Conservation (phyloP, 495 filamentous ascomycete genomes). For the Xeromyces bisporus region DNA sequence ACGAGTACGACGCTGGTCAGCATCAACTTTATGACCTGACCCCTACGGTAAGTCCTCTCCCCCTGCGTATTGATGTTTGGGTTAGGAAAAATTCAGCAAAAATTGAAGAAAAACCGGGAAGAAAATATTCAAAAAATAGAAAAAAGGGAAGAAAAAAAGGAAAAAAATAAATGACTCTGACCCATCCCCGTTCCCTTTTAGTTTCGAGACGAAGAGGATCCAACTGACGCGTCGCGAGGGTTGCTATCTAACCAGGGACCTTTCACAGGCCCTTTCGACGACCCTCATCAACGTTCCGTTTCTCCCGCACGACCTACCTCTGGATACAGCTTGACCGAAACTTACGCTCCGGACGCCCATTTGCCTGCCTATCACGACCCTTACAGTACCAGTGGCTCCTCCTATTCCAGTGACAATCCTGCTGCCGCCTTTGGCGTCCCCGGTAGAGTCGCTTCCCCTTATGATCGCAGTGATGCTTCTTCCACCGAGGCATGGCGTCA, state of each 20-base stretch:
- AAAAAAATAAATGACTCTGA: too few species aligned
- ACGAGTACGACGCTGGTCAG: conserved; percentile 37
- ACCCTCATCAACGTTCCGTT: conserved; percentile 38
- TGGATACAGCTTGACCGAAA: conserved; percentile 81
- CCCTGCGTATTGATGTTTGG: too few species aligned
- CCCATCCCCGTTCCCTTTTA: too few species aligned
- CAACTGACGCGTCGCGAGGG: conserved; percentile 60
- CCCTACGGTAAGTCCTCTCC: conserved; percentile 45
- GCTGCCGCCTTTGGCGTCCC: conserved; percentile 38
- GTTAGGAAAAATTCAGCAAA: too few species aligned
- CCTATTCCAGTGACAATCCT: conserved; percentile 36
- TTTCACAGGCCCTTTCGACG: conserved; percentile 53
- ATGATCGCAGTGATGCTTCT: conserved; percentile 51
- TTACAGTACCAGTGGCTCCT: conserved; percentile 37
- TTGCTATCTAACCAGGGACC: conserved; percentile 53
- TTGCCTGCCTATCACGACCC: conserved; percentile 38
- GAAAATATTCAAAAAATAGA: too few species aligned
- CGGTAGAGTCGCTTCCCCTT: conserved; percentile 41
- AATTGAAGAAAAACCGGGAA: too few species aligned
- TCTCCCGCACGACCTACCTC: conserved; percentile 39
- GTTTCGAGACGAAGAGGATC: conserved; percentile 30
- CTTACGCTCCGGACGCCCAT: conserved; percentile 50
- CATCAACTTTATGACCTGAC: conserved; percentile 54
- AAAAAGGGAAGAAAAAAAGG: too few species aligned
- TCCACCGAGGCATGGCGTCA: conserved; percentile 84